Evolutionary conservation across 768 basidiomycete species (phyloP).

Genomic region (Phlebiopsis flavidoalba): DNA sequence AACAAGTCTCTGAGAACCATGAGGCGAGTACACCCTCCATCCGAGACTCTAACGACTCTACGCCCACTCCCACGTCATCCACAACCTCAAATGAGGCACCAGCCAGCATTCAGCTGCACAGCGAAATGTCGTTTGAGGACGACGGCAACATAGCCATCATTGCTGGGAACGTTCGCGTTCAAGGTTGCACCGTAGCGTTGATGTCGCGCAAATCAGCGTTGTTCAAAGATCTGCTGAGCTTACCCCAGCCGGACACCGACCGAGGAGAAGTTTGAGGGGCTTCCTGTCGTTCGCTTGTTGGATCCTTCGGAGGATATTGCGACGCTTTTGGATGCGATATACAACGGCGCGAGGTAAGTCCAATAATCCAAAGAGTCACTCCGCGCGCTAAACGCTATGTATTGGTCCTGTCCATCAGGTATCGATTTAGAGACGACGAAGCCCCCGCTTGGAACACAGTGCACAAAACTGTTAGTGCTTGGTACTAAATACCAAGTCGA

Average conservation of each 20-base stretch:
- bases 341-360: slow-evolving; percentile 5
- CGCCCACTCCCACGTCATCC: not conserved
- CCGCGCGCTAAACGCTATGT: not conserved
- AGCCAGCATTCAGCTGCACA: not conserved
- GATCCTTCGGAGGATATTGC: not conserved
- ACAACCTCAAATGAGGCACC: not conserved
- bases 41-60: not conserved
- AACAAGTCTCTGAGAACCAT: not conserved
- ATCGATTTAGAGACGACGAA: slow-evolving; percentile 3
- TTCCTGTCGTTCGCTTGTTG: slow-evolving; percentile 3
- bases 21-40: not conserved
- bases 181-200: not conserved
- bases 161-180: not conserved
- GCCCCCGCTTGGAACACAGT: not conserved
- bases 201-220: slow-evolving; percentile 4
- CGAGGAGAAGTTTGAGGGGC: slow-evolving; percentile 6
- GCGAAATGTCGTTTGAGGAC: not conserved
- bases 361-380: not conserved
- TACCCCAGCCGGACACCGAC: slow-evolving; percentile 6
- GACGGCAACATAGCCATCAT: slow-evolving; percentile 9
- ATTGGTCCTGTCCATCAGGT: not conserved
- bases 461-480: slow-evolving; percentile 2
- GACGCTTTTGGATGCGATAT: slow-evolving; percentile 4
- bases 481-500: slow-evolving; percentile 11
- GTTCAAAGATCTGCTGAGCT: slow-evolving; percentile 8